Evolutionary conservation across 768 basidiomycete species (phyloP).

Genomic region (Panaeolus papilionaceus): DNA sequence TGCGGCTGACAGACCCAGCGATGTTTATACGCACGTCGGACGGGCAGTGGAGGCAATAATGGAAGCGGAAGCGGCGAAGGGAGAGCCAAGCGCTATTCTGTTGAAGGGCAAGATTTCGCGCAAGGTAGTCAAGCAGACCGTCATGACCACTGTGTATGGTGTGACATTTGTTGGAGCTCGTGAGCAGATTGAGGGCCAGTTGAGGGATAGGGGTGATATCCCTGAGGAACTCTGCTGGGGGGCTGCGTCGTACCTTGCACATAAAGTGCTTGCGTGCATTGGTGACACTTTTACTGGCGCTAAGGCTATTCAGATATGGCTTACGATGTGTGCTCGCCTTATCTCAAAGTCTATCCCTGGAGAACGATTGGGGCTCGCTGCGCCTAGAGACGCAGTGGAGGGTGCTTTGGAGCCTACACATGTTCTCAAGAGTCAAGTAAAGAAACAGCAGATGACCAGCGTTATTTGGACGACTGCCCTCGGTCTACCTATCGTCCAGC

Average conservation of each 20-base stretch:
- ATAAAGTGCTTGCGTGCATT: constrained; percentile 79
- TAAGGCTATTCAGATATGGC: constrained; percentile 89
- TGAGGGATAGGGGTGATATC: constrained; percentile 78
- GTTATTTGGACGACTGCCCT: constrained; percentile 97
- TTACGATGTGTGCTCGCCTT: constrained; percentile 81
- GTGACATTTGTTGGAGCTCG: constrained; percentile 96
- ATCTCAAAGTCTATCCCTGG: constrained; percentile 88
- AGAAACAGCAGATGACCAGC: constrained; percentile 92
- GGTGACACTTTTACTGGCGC: constrained; percentile 95
- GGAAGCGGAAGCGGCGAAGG: constrained; percentile 52
- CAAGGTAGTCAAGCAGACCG: constrained; percentile 98
- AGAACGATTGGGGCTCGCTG: constrained; percentile 60
- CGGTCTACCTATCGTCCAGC: constrained; percentile 96
- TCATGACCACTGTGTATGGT: constrained; percentile 99
- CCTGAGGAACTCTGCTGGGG: constrained; percentile 75
- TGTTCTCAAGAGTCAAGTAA: constrained; percentile 36
- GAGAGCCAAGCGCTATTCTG: constrained; percentile 50
- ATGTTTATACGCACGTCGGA: constrained; percentile 94
- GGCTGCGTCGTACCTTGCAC: constrained; percentile 81
- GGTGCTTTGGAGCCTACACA: constrained; percentile 20
- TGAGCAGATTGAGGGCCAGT: constrained; percentile 91
- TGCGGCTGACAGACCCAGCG: constrained; percentile 84
- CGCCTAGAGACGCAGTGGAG: constrained; percentile 23
- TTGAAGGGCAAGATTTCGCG: constrained; percentile 82
- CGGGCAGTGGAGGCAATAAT: constrained; percentile 80